phyloP scores from a whole-genome alignment of 2,329 filamentous ascomycete species.

The Teratosphaeria destructans region DNA sequence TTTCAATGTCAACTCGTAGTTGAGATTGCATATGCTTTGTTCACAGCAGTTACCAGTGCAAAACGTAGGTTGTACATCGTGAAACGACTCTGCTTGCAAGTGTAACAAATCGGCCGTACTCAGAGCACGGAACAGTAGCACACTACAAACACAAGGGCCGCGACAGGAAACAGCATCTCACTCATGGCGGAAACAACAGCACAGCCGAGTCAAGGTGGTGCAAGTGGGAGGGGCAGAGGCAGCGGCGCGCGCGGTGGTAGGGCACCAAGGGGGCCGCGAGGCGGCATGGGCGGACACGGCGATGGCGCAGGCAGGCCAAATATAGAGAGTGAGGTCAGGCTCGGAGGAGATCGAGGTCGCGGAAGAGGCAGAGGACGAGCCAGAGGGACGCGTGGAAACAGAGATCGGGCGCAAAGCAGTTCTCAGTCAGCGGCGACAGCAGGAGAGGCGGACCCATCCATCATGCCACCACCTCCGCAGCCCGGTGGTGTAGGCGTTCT shows the following conservation, averaged over 20 bases:
- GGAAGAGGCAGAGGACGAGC: slow-evolving; percentile 15
- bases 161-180: background rate
- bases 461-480: slow-evolving; percentile 28
- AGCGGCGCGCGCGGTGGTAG: background rate
- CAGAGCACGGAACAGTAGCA: background rate
- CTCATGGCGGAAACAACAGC: background rate
- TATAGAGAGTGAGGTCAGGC: slow-evolving; percentile 1
- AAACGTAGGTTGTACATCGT: background rate
- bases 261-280: background rate
- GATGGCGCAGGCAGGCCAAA: background rate
- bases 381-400: slow-evolving; percentile 7
- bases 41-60: background rate
- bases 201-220: background rate
- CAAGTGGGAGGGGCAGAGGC: background rate
- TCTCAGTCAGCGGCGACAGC: slow-evolving; percentile 1
- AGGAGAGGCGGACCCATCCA: slow-evolving; percentile 10
- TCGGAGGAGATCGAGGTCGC: slow-evolving; percentile 1
- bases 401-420: slow-evolving; percentile 5
- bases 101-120: background rate
- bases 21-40: too few species aligned
- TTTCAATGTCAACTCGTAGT: too few species aligned
- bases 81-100: background rate
- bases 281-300: background rate
- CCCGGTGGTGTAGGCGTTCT: slow-evolving; percentile 29
- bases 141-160: background rate